Evolutionary conservation across 2,329 filamentous ascomycete genomes (phyloP), one percentile per base, ranked within the genome.

Genomic region (Thielaviopsis populi): DNA sequence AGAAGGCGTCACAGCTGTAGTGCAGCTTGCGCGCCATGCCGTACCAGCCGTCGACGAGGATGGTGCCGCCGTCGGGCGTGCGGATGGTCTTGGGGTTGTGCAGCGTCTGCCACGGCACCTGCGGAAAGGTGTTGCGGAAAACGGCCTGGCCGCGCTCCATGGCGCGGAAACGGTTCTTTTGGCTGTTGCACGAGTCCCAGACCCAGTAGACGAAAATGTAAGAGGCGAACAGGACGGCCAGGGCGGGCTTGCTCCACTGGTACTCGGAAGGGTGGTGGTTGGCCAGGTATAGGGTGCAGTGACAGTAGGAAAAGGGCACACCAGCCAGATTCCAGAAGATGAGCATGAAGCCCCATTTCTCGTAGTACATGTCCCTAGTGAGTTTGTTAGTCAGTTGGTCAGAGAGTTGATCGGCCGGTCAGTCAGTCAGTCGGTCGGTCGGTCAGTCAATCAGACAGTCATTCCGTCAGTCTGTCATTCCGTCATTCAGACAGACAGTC

Each of bases 311-410:
- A 62, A 96, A 80, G 15, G 91, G 91, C 30, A 96, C 91, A 69
- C 91, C 91, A 58, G 91, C 90, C 73, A 96, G 79, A 75, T 96
- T 96, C 91, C 91, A 96, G 83, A 96, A 96, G 74, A 95, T 95
- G 69, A 96, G 83, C 91, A 96, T 96, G 79, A 96, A 96, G 62
- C 91, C 91, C 83, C 89, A 91, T 77, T 96, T 96, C 79, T 96
- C 91, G 70, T 90, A 92, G 79, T 95, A 95, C 87, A 96, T 95
- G 71, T 96, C 91, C 87, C 73, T 74, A 42, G 10, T 15, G 11
- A 10, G 33, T 4, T 59, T 67, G 59, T 67, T n/a, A 37, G 43
- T 46, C 17, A 27, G 48, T 24, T 27, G 8, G n/a, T 54, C 15
- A 63, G 27, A 13, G 48, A 37, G n/a, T 63, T 19, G 19, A 22